Evolutionary conservation across 352 stramenopile species (phyloP), one percentile per base, ranked within the genome.

Genomic region (Phytophthora podocarpi): DNA sequence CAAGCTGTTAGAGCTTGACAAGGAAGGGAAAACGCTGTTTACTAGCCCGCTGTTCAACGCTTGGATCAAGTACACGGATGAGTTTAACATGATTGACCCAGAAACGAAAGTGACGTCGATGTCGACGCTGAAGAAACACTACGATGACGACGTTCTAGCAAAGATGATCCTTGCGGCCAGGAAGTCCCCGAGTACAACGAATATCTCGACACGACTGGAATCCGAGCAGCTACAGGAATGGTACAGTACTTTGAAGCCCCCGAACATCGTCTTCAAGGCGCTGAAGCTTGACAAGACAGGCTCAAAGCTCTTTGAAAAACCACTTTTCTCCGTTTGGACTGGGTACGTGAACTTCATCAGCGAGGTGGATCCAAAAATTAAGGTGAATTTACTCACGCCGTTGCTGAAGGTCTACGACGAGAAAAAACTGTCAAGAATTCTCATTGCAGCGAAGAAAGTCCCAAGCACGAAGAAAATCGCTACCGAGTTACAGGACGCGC

Each of bases 61-160:
- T 28, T 64, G 55, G 55, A 4, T 57, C 9, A 34, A 50, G 36
- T 64, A 57, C 37, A 64, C 55, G 18, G 43, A 57, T 6, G 35
- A 42, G 5, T 64, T 26, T 24, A 30, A 31, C 11, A 52, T 39
- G n/a, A 26, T 56, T 32, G 15, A 54, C 27, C 47, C 32, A 16
- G 41, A 32, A 16, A 47, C 30, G 15, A 31, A 45, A 4, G 9
- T 40, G 3, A 63, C 55, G 5, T 12, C 20, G 3, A 32, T 42
- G 9, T 30, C 20, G 6, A 36, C 34, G 41, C 20, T 63, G 31
- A 43, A 11, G 13, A 28, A 28, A 5, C 16, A 36, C 21, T 63
- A 50, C 28, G 18, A 4, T 4, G 55, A 56, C 27, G 18, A 49
- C 27, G 24, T n/a, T 5, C 11, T 63, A 28, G 20, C 28, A 30